Conservation (phyloP, 345 rosid species). For the Eutrema heterophyllum region DNA sequence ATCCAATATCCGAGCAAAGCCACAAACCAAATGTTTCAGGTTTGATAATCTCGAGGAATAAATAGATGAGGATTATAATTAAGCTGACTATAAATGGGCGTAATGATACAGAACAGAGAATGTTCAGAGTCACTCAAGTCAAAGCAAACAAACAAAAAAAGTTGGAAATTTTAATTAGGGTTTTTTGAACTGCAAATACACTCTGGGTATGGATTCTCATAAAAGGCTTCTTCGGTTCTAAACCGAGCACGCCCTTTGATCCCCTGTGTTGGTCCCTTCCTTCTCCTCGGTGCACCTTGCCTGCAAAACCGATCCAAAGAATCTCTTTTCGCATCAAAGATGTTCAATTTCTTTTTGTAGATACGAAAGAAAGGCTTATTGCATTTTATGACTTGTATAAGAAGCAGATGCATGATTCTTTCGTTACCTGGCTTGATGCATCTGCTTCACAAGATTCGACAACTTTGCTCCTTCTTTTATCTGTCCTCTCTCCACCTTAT, state of each 20-base stretch:
- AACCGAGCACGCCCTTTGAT: constrained; percentile 74
- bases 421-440: constrained; percentile 64
- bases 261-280: constrained; percentile 63
- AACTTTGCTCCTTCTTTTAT: constrained; percentile 45
- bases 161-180: neutral
- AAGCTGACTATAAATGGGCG: too few relatives aligned
- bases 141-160: neutral
- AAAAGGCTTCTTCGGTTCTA: constrained; percentile 87
- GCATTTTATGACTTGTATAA: neutral
- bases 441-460: constrained; percentile 46
- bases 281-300: constrained; percentile 81
- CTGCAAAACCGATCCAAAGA: constrained; percentile 33
- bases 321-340: neutral
- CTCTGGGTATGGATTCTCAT: constrained; percentile 85
- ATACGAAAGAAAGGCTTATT: neutral
- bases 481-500: constrained; percentile 60
- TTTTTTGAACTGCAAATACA: constrained; percentile 61
- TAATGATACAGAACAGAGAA: neutral
- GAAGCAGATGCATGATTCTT: neutral
- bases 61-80: too few relatives aligned
- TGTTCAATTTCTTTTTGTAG: neutral
- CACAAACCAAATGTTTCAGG: too few relatives aligned
- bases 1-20: too few relatives aligned
- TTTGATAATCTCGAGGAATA: too few relatives aligned
- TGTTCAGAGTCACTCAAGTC: neutral